Evolutionary conservation across 352 stramenopile species (phyloP), one percentile per base, ranked within the genome.

Genomic region (Pythium rhizo-oryzae): DNA sequence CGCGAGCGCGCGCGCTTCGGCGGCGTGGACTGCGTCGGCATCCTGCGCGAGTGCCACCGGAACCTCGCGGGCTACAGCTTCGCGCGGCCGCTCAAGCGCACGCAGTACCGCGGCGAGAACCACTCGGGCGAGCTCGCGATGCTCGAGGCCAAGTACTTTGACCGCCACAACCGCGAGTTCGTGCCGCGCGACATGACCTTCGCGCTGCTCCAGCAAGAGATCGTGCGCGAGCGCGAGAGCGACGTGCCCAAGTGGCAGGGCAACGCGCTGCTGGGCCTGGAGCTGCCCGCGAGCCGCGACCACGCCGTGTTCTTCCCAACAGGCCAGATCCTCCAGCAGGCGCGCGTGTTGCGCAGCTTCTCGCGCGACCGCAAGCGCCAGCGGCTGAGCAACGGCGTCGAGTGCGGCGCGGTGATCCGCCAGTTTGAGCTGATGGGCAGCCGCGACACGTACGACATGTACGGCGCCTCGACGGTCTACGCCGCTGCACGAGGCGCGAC

Each of bases 301-400:
- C 81, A 91, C 51, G 63, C 89, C 4, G 71, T 93, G 21, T 89
- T 93, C 71, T 89, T 88, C 54, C 83, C 85, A 18, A 88, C 80
- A 0, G 83, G 83, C 15, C 67, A 87, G 21, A 77, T 92, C 5
- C 58, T 93, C 58, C 85, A 93, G 59, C 81, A 91, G 68, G 83
- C 75, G 35, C 84, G 80, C 23, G 82, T 84, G 64, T 86, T 82
- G 55, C 80, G 70, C 35, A 61, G 37, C 41, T 56, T 35, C 5
- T 41, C 30, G 39, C 30, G 59, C 2, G 61, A 63, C 23, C 16
- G 50, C 54, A 8, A 24, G 16, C 13, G 43, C 2, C 51, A 68
- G 46, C 33, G 49, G 55, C 41, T 72, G 13, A 88, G 74, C 46
- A 87, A 78, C 37, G 57, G 63, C 8, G 72, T 92, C 43, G 85